Evolutionary conservation across 495 filamentous ascomycete species (phyloP), one percentile per base, ranked within the genome.

Genomic region (Trichoderma reesei): DNA sequence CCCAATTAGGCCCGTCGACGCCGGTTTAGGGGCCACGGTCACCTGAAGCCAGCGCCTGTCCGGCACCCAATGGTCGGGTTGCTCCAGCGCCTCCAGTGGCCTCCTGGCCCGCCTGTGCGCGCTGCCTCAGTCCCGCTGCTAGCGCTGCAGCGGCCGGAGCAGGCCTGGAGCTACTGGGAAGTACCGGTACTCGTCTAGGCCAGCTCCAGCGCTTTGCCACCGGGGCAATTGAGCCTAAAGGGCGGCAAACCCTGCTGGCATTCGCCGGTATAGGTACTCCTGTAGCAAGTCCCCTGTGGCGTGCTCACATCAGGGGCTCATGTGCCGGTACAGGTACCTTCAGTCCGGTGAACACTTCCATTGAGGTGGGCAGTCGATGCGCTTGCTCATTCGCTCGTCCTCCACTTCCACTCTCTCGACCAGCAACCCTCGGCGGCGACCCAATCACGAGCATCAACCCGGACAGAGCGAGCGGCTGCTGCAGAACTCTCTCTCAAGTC

Each of bases 1-100:
- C 51, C 51, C 51, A 56, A 56, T 56, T 56, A 48, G 44, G 44
- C 44, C n/a, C 44, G 44, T 48, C 44, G n/a, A 48, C 20, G n/a
- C 44, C 44, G 44, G 18, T 48, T 56, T 56, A 56, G 51, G 51
- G 51, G 51, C 44, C 44, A 48, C 44, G n/a, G 44, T 48, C 51
- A 56, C 10, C 31, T 56, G 51, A 34, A 56, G 9, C 34, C 51
- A 36, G 51, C 51, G 51, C 51, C 31, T 14, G 26, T 10, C 10
- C 26, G 18, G 51, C 51, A 8, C 51, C 44, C 51, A 56, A 56
- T 56, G 20, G 18, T 26, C 16, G 16, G 3, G 33, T 26, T 56
- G 51, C 51, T 56, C 34, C 26, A 56, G 51, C 51, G n/a, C 46
- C 16, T 26, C 31, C 46, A 18, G 26, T 26, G 18, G 46, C 46